These are phyloP conservation scores for Raffaelea albimanens DNA, from an alignment of 2,329 filamentous ascomycete genomes.

Conservation along the genomic window DNA sequence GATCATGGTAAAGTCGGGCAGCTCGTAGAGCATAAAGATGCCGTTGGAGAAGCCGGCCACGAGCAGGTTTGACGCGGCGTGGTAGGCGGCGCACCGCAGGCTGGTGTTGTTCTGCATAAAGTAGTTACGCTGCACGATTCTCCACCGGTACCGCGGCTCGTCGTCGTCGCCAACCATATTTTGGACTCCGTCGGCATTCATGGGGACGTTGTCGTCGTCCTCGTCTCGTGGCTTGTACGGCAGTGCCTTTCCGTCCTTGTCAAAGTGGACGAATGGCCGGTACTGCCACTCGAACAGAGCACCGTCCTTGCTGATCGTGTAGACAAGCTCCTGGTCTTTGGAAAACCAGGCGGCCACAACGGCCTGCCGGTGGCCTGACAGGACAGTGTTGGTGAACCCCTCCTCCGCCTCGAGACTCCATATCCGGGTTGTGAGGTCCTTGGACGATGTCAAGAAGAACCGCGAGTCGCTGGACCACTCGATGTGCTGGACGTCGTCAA, in stretches of 20 bases:
- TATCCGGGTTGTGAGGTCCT: conserved; percentile 85
- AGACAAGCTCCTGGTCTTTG: conserved; percentile 87
- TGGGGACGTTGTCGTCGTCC: conserved; percentile 51
- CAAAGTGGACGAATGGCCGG: conserved; percentile 37
- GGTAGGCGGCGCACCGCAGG: conserved; percentile 84
- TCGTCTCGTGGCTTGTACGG: conserved; percentile 31
- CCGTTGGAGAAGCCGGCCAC: conserved; percentile 95
- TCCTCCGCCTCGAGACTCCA: conserved; percentile 88
- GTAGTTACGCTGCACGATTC: conserved; percentile 83
- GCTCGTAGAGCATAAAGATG: conserved; percentile 85
- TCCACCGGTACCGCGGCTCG: conserved; percentile 56
- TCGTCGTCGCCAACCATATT: too few species aligned
- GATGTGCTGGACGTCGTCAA: conserved; percentile 75
- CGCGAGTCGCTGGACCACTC: conserved; percentile 95
- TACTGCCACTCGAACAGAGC: conserved; percentile 93
- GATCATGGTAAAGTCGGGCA: conserved; percentile 92
- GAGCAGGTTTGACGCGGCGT: conserved; percentile 79
- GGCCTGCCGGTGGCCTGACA: conserved; percentile 83
- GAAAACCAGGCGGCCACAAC: conserved; percentile 97
- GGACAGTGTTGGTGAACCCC: conserved; percentile 78
- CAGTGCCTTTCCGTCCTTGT: conserved; percentile 26
- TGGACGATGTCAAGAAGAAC: conserved; percentile 88
- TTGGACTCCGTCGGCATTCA: too few species aligned
- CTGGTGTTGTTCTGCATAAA: conserved; percentile 87
- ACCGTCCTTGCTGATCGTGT: conserved; percentile 95